Evolutionary conservation across 2,329 filamentous ascomycete genomes (phyloP).

Genomic region (Verticillium nonalfalfae): DNA sequence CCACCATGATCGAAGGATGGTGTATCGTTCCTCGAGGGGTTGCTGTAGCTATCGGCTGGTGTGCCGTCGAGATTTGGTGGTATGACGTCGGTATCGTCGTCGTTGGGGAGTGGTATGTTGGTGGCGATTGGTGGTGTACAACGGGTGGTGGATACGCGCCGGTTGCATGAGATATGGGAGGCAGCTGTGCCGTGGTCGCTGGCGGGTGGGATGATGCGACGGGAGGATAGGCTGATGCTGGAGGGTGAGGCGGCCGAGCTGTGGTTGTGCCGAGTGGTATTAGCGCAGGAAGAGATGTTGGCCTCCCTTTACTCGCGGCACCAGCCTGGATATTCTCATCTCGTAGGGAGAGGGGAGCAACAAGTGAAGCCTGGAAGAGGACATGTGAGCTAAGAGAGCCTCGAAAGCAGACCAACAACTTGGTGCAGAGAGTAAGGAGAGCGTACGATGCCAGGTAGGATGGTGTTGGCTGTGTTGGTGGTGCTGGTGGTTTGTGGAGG

Average conservation of each 20-base stretch:
- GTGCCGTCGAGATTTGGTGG: neutral
- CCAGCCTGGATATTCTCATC: neutral
- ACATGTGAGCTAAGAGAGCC: neutral
- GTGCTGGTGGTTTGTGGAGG: neutral
- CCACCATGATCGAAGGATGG: neutral
- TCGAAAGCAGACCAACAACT: neutral
- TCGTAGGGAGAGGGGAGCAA: neutral
- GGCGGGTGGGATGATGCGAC: neutral
- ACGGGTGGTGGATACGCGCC: neutral
- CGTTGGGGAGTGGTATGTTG: neutral
- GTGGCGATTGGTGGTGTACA: neutral
- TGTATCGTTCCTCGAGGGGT: neutral
- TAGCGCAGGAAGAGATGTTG: neutral
- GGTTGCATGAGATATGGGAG: neutral
- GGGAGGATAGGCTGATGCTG: neutral
- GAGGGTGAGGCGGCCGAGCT: neutral
- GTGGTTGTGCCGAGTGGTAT: neutral
- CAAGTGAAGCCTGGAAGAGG: neutral
- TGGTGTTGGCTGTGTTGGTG: too few species aligned
- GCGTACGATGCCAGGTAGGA: neutral
- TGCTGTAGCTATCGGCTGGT: neutral
- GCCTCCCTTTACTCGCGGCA: neutral
- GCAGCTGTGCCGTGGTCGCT: neutral
- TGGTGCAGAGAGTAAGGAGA: neutral
- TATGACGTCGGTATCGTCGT: neutral